Evolutionary conservation across 257 asterid species (phyloP).

Genomic region (Solanum microdontum): DNA sequence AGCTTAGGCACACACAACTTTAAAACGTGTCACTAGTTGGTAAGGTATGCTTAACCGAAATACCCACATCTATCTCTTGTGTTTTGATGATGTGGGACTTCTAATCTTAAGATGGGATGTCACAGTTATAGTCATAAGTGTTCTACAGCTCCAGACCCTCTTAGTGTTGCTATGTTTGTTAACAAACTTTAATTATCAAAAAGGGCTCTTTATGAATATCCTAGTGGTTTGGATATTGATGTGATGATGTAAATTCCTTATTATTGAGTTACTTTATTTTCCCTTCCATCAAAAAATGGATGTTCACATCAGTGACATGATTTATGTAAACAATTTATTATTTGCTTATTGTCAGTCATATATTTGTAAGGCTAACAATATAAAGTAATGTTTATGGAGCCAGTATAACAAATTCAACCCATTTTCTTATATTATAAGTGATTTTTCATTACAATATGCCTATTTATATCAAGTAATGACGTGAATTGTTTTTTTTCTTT

Average conservation of each 20-base stretch:
- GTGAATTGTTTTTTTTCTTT: not conserved
- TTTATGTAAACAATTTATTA: not conserved
- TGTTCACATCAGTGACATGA: not conserved
- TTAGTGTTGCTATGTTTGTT: not conserved
- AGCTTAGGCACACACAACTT: too few species aligned
- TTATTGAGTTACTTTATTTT: not conserved
- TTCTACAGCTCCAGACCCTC: not conserved
- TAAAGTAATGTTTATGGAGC: not conserved
- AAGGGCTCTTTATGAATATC: not conserved
- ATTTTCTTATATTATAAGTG: too few species aligned
- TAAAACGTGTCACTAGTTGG: too few species aligned
- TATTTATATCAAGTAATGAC: constrained; percentile 9
- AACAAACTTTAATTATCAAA: not conserved
- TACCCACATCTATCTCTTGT: too few species aligned
- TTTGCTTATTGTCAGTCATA: not conserved
- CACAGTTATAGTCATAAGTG: not conserved
- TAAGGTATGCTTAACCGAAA: too few species aligned
- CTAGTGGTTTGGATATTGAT: not conserved
- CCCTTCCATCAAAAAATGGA: not conserved
- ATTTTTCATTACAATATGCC: not conserved
- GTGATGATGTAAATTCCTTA: not conserved
- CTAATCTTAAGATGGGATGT: too few species aligned
- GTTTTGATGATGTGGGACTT: too few species aligned
- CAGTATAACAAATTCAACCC: not conserved
- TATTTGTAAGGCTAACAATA: not conserved